Conservation (phyloP, 2,329 filamentous ascomycete species). For the Fusarium sp. region DNA sequence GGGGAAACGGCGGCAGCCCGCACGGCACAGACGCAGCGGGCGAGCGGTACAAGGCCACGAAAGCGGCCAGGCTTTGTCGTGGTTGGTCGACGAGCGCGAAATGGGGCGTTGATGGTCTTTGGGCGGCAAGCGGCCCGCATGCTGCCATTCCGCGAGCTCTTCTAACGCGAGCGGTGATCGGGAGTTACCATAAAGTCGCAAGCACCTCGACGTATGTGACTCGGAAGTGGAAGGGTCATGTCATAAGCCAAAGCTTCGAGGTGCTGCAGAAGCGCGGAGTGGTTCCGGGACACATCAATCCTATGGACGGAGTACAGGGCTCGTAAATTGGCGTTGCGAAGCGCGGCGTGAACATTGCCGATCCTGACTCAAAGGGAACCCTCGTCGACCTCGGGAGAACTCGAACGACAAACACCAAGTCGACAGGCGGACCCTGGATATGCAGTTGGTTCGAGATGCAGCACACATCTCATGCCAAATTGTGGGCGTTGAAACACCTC, state of each 20-base stretch:
- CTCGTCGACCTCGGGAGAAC: slow-evolving; percentile 16
- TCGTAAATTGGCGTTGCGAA: slow-evolving; percentile 12
- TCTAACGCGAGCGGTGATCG: slow-evolving; percentile 12
- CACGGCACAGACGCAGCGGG: slow-evolving; percentile 31
- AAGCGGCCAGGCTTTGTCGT: slow-evolving; percentile 17
- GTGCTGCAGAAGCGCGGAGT: slow-evolving; percentile 18
- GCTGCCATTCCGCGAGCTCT: slow-evolving; percentile 28
- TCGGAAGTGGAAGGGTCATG: slow-evolving; percentile 15
- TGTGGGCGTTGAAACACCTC: slow-evolving; percentile 25
- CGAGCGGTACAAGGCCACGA: slow-evolving; percentile 21
- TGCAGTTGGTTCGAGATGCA: slow-evolving; percentile 40
- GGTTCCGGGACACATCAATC: slow-evolving; percentile 9
- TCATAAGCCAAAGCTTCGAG: slow-evolving; percentile 34
- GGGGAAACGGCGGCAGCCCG: slow-evolving; percentile 35
- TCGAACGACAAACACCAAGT: slow-evolving; percentile 12
- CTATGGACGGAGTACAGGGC: not conserved
- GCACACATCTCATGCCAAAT: slow-evolving; percentile 11
- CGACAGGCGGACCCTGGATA: slow-evolving; percentile 31
- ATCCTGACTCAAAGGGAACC: slow-evolving; percentile 7
- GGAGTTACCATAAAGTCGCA: slow-evolving; percentile 3
- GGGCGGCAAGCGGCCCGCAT: slow-evolving; percentile 35
- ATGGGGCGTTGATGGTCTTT: slow-evolving; percentile 18
- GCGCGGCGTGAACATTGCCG: slow-evolving; percentile 20
- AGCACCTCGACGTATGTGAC: slow-evolving; percentile 4
- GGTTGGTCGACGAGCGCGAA: slow-evolving; percentile 37